Base-by-base conservation (phyloP, 768 basidiomycete genomes). In the Suillus hirtellus region DNA sequence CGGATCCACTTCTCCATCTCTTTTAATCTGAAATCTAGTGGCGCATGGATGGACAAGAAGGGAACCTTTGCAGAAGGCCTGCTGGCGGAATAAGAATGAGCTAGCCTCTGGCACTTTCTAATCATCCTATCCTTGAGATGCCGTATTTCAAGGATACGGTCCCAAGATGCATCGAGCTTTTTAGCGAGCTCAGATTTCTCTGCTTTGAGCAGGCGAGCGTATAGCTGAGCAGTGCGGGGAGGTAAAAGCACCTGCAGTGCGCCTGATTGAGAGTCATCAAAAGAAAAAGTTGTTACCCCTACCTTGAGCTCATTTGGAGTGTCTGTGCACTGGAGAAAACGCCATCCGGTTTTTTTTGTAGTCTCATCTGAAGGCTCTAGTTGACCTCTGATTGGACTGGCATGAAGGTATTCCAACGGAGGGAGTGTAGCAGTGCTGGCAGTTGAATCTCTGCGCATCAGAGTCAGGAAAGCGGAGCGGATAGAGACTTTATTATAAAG, bases 71-170 rank as follows among this genome's bases (percentile, higher is more conserved):
- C 73, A 58, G 78, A 72, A 61, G 79, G 74, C 49, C 74, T 79
- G 34, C 77, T 71, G 37, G 79, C 71, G 14, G 82, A 76, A 59
- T 75, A 70, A 61, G 74, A 74, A 65, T 82, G 85, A 52, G 84
- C 82, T 50, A 90, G 76, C 61, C 87, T 84, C 66, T 86, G 85
- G 71, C 88, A 90, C 70, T 91, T 92, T 73, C 89, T 87, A 65
- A 90, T 86, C 89, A 91, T 90, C 63, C 90, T 84, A 72, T 92
- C 89, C 77, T 92, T 92, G 69, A 92, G 79, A 66, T 86, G 89
- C 15, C 89, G 88, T 55, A 92, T 89, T 71, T 90, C 83, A 65
- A 89, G 78, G 69, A 92, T 82, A 65, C 86, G 84, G 55, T 88
- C 83, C 89, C 88, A 90, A 63, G 84, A 83, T 24, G 87, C 79